Conservation (phyloP, 2,329 filamentous ascomycete genomes). For the Lachnellula occidentalis region DNA sequence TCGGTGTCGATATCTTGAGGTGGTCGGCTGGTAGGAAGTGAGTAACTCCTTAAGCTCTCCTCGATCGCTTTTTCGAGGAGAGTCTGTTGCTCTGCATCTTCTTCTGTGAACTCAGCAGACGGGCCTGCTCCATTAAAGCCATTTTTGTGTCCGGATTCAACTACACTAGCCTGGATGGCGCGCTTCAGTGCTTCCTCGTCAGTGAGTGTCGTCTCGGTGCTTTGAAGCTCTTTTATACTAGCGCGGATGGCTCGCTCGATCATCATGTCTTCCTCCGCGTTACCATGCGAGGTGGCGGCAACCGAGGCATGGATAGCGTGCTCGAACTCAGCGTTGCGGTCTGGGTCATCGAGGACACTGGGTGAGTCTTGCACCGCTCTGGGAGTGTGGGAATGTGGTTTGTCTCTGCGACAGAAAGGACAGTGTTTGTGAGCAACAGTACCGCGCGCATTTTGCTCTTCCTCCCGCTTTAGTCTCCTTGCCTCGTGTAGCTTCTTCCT, state of each 20-base stretch:
- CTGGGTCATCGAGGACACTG: slow-evolving; percentile 10
- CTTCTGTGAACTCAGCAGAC: slow-evolving; percentile 2
- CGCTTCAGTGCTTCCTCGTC: slow-evolving; percentile 40
- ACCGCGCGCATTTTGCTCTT: slow-evolving; percentile 21
- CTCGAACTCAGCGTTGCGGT: slow-evolving; percentile 60
- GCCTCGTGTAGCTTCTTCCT: slow-evolving; percentile 45
- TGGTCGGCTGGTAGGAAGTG: slow-evolving; percentile 1
- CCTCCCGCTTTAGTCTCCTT: slow-evolving; percentile 34
- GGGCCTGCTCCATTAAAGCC: neutral
- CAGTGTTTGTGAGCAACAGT: slow-evolving; percentile 14
- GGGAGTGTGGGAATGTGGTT: slow-evolving; percentile 21
- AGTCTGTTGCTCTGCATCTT: slow-evolving; percentile 52
- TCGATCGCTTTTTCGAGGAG: slow-evolving; percentile 52
- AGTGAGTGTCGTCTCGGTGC: slow-evolving; percentile 24
- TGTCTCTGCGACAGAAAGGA: slow-evolving; percentile 22
- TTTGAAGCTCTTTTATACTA: slow-evolving; percentile 56
- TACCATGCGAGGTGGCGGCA: slow-evolving; percentile 62
- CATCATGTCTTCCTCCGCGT: slow-evolving; percentile 62
- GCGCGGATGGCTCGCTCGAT: slow-evolving; percentile 71
- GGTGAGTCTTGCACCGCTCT: slow-evolving; percentile 14
- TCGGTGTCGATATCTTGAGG: slow-evolving; percentile 21
- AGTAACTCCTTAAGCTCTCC: slow-evolving; percentile 39
- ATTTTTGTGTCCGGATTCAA: slow-evolving; percentile 33
- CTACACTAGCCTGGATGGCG: slow-evolving; percentile 45
- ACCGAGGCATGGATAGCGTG: slow-evolving; percentile 67